Base-by-base conservation (phyloP, 2,329 filamentous ascomycete species). In the Ascochyta rabiei region DNA sequence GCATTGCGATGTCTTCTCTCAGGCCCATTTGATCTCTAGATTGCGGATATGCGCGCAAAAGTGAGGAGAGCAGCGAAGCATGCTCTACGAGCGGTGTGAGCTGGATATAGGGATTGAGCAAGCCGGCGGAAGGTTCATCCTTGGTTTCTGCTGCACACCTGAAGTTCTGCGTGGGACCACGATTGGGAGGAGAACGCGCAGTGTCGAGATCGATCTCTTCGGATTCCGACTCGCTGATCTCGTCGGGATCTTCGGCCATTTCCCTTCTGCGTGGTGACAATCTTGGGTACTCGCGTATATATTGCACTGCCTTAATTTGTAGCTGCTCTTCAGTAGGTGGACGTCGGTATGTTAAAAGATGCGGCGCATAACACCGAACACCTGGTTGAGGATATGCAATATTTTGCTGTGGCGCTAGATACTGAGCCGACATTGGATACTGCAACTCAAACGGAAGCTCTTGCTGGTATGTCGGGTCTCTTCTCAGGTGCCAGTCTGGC, bases 1-100 rank as follows among this genome's bases (percentile, higher is more conserved):
- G 52, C 55, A 60, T 58, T 1, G 50, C 45, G n/a, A 70, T 63
- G 12, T 69, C 66, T 13, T 65, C 53, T 2, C 60, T 43, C 15
- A 70, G 12, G 1, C 58, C 54, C 5, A 40, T 48, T 3, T 56
- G 53, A 13, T 69, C 55, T 0, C 13, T 18, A 0, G 64, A 66
- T 6, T 48, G 23, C 0, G 59, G 58, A 31, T 69, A 69, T 1
- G 41, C 37, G 9, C 58, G 53, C n/a, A 70, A 40, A 4, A 68
- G 53, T 0, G 57, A 55, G 4, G 57, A 57, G 4, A 68, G 41
- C 15, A 48, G 28, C 21, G 34, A 48, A 4, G 60, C 59, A 10
- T 64, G 57, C 16, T 67, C 53, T 3, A 58, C 45, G 10, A 68
- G 43, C 10, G 56, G 56, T 8, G 44, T 33, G 18, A 61, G 21